These are phyloP conservation scores for Mortierella antarctica DNA, from an alignment of 192 early-diverging fungal species.

Conservation along the genomic window DNA sequence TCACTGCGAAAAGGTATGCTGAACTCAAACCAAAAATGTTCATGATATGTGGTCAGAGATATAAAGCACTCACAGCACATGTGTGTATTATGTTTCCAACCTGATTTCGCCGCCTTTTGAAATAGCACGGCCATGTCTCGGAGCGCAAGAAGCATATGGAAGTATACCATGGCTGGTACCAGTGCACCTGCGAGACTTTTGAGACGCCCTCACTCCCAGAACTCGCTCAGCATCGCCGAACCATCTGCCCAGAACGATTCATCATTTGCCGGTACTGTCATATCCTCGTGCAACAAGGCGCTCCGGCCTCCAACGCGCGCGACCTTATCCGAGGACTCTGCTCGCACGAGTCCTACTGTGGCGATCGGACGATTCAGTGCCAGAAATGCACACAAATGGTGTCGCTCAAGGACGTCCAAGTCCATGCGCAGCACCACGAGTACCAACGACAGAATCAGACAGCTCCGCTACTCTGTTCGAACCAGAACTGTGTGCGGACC, in stretches of 20 bases:
- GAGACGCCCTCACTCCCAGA: slow-evolving; percentile 52
- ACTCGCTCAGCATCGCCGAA: slow-evolving; percentile 75
- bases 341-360: slow-evolving; percentile 88
- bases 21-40: neutral
- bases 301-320: slow-evolving; percentile 57
- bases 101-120: neutral
- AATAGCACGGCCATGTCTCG: slow-evolving; percentile 53
- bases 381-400: slow-evolving; percentile 78
- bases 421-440: slow-evolving; percentile 80
- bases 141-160: slow-evolving; percentile 76
- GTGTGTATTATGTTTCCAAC: neutral
- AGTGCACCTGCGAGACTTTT: slow-evolving; percentile 70
- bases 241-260: slow-evolving; percentile 73
- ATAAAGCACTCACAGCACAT: neutral
- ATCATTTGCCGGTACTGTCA: slow-evolving; percentile 90
- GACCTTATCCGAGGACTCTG: slow-evolving; percentile 73
- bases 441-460: slow-evolving; percentile 67
- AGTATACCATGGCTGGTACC: slow-evolving; percentile 66
- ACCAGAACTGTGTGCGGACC: slow-evolving; percentile 76
- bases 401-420: slow-evolving; percentile 81
- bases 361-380: slow-evolving; percentile 84
- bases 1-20: slow-evolving; percentile 61
- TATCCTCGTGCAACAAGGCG: slow-evolving; percentile 74
- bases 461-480: slow-evolving; percentile 72
- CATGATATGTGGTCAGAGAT: neutral